Base-by-base conservation (phyloP, 805 yeast genomes). In the Kuraishia piskuri region DNA sequence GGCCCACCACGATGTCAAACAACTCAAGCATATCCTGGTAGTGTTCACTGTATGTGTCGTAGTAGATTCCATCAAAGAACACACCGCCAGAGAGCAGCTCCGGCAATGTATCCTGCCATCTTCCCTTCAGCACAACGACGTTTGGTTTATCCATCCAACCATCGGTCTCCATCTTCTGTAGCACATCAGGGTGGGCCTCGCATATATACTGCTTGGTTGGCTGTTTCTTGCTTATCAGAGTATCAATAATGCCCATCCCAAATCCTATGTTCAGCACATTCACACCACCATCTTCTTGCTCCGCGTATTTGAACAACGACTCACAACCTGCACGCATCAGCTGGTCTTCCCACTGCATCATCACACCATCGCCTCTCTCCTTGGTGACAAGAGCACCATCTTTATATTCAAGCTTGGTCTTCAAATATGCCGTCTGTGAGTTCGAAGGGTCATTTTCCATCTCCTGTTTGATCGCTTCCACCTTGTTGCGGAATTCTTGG, bases 211-310 rank as follows among this genome's bases (percentile, higher is more conserved):
- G 98, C 56, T 76, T 78, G 2, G 80, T 72, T 22, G 91, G 92
- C 14, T 64, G 65, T 36, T 58, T 61, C 2, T 68, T 68, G 63
- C 86, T 86, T 55, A 91, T 87, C 77, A 84, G 81, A 1, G 80
- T 71, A 65, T 91, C 98, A 52, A 91, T 90, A 52, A 91, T 92
- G 1, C 98, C 98, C 97, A 91, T 89, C 1, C 98, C 98, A 65
- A 92, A 91, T 0, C 98, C 98, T 45, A 91, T 88, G 62, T 91
- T 91, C 40, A 92, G 71, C 1, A 92, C 82, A 45, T 72, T 77
- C 9, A 73, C 64, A 37, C 74, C 72, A 12, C 40, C 40, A 1
- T 65, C 65, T 1, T 63, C 67, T 25, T 60, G 69, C 7, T 61
- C 65, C 12, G 69, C 60, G 1, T 80, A 72, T 50, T 72, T 72